Percentiles rank a stretch among this genome's conserved stretches.
phyloP scores from a whole-genome alignment of 371 early-diverging fungal genomes.

The Rhizopus arrhizus region DNA sequence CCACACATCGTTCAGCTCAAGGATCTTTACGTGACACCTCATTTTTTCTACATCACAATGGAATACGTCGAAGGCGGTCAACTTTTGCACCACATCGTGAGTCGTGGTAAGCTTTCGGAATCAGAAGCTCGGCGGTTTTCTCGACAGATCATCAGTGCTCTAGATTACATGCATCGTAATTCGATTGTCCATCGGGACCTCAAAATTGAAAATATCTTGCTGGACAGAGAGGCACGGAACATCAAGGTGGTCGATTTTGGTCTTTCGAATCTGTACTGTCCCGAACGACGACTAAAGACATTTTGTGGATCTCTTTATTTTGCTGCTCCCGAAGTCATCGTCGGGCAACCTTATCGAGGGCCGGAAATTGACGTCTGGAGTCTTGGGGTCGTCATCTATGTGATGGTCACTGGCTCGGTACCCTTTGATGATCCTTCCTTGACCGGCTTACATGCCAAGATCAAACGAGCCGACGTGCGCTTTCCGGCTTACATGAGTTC shows the following conservation, averaged over 20 bases:
- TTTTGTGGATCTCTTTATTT: constrained; percentile 97
- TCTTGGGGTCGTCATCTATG: constrained; percentile 93
- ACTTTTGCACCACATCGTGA: constrained; percentile 86
- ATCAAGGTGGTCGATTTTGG: constrained; percentile 96
- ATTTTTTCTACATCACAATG: constrained; percentile 88
- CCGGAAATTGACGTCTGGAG: constrained; percentile 97
- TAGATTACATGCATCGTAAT: constrained; percentile 93
- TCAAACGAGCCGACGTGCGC: constrained; percentile 78
- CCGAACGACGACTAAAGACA: constrained; percentile 76
- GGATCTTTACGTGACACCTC: constrained; percentile 79
- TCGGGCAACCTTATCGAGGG: constrained; percentile 85
- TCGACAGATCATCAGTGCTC: constrained; percentile 90
- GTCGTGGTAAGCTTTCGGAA: constrained; percentile 86
- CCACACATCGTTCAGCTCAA: constrained; percentile 82
- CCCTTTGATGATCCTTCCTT: constrained; percentile 95
- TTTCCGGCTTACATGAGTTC: constrained; percentile 81
- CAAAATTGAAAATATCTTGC: constrained; percentile 95
- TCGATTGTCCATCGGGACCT: constrained; percentile 96
- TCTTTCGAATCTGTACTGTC: constrained; percentile 87
- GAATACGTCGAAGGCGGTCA: constrained; percentile 91
- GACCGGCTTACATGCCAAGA: constrained; percentile 86
- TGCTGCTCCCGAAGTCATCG: constrained; percentile 94
- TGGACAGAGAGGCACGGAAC: constrained; percentile 80
- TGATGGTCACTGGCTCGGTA: constrained; percentile 90
- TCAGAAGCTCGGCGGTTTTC: constrained; percentile 86